These are phyloP conservation scores for Fusarium lyarnte DNA, from an alignment of 2,329 filamentous ascomycete genomes.

Conservation along the genomic window DNA sequence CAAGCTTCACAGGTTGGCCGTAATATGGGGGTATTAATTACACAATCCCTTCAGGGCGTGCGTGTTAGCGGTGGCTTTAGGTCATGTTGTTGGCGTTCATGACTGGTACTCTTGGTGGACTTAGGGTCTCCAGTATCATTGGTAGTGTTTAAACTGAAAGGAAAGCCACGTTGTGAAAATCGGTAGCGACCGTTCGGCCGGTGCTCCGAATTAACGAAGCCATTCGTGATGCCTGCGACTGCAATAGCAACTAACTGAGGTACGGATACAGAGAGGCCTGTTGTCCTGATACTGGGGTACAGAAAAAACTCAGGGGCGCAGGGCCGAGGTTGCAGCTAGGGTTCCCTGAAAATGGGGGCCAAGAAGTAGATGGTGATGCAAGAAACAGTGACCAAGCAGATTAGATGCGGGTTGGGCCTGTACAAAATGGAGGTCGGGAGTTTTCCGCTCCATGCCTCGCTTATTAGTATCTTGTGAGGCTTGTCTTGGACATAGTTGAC, in stretches of 20 bases:
- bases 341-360: constrained; percentile 12
- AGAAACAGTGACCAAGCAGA: constrained; percentile 37
- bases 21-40: constrained; percentile 6
- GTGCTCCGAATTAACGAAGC: constrained; percentile 21
- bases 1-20: constrained; percentile 16
- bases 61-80: constrained; percentile 3
- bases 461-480: constrained; percentile 13
- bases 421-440: background rate
- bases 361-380: constrained; percentile 29
- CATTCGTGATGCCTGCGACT: constrained; percentile 7
- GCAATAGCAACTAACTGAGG: background rate
- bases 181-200: constrained; percentile 16
- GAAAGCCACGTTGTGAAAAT: constrained; percentile 15
- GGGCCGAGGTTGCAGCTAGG: constrained; percentile 23
- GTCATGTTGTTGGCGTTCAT: constrained; percentile 10
- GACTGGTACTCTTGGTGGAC: constrained; percentile 20
- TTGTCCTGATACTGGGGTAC: constrained; percentile 29
- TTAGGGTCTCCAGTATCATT: constrained; percentile 15
- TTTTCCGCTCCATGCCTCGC: constrained; percentile 11
- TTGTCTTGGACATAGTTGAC: constrained; percentile 16
- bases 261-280: constrained; percentile 4
- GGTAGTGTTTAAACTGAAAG: background rate
- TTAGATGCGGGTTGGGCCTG: constrained; percentile 21
- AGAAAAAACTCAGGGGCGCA: constrained; percentile 21
- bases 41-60: constrained; percentile 23